phyloP scores from a whole-genome alignment of 768 basidiomycete genomes.

The Gloeophyllum trabeum region DNA sequence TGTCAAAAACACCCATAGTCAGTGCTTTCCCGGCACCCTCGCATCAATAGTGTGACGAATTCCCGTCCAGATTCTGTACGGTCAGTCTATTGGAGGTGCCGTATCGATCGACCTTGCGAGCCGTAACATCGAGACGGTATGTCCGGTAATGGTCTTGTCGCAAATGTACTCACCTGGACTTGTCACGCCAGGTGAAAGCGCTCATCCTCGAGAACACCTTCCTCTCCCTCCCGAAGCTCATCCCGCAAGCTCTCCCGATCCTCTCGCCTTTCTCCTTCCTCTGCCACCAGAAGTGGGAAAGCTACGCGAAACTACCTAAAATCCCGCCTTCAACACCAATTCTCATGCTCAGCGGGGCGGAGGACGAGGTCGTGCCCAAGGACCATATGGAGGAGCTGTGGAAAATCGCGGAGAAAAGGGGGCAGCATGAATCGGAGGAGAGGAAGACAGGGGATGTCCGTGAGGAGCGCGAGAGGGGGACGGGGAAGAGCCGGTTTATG shows the following conservation, averaged over 20 bases:
- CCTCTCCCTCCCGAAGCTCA: slow-evolving; percentile 67
- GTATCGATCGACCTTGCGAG: slow-evolving; percentile 84
- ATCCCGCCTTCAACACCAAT: slow-evolving; percentile 62
- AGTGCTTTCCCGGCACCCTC: too few species aligned
- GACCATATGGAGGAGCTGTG: slow-evolving; percentile 70
- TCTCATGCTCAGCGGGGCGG: slow-evolving; percentile 67
- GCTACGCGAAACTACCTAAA: slow-evolving; percentile 41
- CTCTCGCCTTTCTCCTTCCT: slow-evolving; percentile 68
- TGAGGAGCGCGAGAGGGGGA: slow-evolving; percentile 3
- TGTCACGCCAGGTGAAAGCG: slow-evolving; percentile 44
- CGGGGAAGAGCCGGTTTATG: slow-evolving; percentile 11
- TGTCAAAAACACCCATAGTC: neutral
- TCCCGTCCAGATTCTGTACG: slow-evolving; percentile 53
- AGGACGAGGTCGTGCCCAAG: slow-evolving; percentile 66
- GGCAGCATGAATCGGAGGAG: slow-evolving; percentile 2
- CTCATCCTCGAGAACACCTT: slow-evolving; percentile 93
- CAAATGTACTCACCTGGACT: neutral
- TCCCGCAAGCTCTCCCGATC: slow-evolving; percentile 71
- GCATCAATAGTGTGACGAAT: too few species aligned
- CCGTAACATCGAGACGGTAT: slow-evolving; percentile 58
- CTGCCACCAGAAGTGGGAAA: slow-evolving; percentile 86
- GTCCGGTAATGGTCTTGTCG: slow-evolving; percentile 6
- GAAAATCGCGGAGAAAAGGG: slow-evolving; percentile 33
- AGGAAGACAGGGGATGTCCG: neutral
- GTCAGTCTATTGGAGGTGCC: slow-evolving; percentile 87